A percentile compares a stretch with the other conserved stretches of the same genome.
These are phyloP conservation scores for Penicillium daleae DNA, from an alignment of 495 filamentous ascomycete species.

Conservation along the genomic window DNA sequence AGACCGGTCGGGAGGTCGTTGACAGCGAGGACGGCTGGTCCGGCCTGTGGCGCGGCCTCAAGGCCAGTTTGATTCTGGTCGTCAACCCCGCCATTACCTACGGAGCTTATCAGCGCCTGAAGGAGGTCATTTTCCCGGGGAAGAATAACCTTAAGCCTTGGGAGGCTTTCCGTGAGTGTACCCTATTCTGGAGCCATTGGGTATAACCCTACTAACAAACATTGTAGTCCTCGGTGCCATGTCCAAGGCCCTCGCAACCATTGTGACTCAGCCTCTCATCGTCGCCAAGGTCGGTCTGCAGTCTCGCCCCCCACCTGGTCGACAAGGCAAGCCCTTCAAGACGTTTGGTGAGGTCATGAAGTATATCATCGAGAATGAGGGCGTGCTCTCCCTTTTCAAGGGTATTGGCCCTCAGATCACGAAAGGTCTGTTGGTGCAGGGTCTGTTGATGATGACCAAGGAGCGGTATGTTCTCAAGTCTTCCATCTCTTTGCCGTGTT, in stretches of 20 bases:
- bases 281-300: slow-evolving; percentile 98
- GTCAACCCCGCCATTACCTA: slow-evolving; percentile 98
- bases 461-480: slow-evolving; percentile 68
- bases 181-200: neutral
- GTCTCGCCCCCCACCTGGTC: slow-evolving; percentile 81
- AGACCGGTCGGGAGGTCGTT: slow-evolving; percentile 87
- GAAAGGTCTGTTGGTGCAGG: slow-evolving; percentile 93
- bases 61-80: slow-evolving; percentile 94
- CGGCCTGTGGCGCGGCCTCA: slow-evolving; percentile 93
- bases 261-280: slow-evolving; percentile 93
- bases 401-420: slow-evolving; percentile 92
- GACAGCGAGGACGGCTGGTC: slow-evolving; percentile 86
- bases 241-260: slow-evolving; percentile 91
- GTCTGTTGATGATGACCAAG: slow-evolving; percentile 99
- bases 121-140: slow-evolving; percentile 75
- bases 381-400: slow-evolving; percentile 83
- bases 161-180: slow-evolving; percentile 85
- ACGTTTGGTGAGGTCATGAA: slow-evolving; percentile 93
- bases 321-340: slow-evolving; percentile 92
- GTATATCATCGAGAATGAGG: slow-evolving; percentile 89
- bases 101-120: slow-evolving; percentile 91
- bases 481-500: slow-evolving; percentile 25
- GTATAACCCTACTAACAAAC: slow-evolving; percentile 22
- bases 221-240: slow-evolving; percentile 80
- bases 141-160: slow-evolving; percentile 76